These are phyloP conservation scores for Fusarium sp. DNA, from an alignment of 2,329 filamentous ascomycete species.

Conservation along the genomic window DNA sequence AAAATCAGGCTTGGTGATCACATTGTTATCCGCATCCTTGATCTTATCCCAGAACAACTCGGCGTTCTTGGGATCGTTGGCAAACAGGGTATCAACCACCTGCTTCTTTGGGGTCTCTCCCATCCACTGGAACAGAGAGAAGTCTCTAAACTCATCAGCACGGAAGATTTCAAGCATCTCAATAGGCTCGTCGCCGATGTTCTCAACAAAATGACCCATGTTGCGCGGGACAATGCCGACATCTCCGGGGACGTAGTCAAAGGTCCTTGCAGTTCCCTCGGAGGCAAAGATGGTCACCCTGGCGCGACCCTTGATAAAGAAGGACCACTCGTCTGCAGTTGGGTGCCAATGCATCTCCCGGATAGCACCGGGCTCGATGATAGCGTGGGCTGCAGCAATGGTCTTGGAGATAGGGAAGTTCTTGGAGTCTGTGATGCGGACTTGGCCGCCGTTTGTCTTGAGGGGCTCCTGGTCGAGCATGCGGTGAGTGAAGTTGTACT, in stretches of 20 bases:
- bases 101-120: constrained; percentile 77
- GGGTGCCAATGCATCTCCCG: constrained; percentile 89
- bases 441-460: constrained; percentile 71
- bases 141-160: constrained; percentile 78
- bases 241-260: constrained; percentile 81
- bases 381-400: constrained; percentile 78
- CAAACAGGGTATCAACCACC: constrained; percentile 76
- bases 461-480: constrained; percentile 78
- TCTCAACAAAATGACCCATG: constrained; percentile 87
- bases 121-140: constrained; percentile 81
- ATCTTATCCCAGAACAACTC: constrained; percentile 73
- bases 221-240: constrained; percentile 82
- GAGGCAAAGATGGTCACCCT: constrained; percentile 81
- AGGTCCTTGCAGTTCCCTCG: constrained; percentile 77
- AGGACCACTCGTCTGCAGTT: constrained; percentile 84
- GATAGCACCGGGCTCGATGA: constrained; percentile 78
- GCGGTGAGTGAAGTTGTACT: constrained; percentile 76
- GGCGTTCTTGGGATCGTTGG: constrained; percentile 70
- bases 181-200: constrained; percentile 80
- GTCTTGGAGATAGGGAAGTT: constrained; percentile 82
- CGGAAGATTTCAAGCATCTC: constrained; percentile 83
- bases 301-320: constrained; percentile 79
- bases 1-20: constrained; percentile 58
- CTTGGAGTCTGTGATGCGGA: constrained; percentile 80
- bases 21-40: constrained; percentile 71